Percentiles rank a stretch among this genome's conserved stretches.
Evolutionary conservation across 1,139 yeast species (phyloP).

Genomic region (Saccharomyces hybrid): DNA sequence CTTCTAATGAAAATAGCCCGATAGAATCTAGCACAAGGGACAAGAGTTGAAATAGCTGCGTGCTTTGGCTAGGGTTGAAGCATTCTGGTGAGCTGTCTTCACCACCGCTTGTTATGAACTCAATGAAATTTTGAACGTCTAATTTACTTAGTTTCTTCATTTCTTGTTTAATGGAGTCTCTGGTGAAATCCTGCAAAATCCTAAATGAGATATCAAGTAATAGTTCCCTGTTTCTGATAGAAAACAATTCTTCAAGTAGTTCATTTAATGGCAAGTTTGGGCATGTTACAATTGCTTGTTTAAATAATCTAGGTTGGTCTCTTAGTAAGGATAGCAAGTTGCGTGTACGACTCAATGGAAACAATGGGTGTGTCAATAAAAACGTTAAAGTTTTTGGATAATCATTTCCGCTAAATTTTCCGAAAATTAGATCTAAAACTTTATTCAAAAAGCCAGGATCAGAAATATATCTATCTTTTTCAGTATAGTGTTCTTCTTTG

Average conservation of each 20-base stretch:
- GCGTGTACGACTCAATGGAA: constrained; percentile 52
- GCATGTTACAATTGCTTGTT: constrained; percentile 76
- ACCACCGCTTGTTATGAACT: constrained; percentile 23
- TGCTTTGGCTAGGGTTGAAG: constrained; percentile 13
- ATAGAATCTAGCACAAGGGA: constrained; percentile 30
- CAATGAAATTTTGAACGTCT: constrained; percentile 29
- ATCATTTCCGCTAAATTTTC: constrained; percentile 16
- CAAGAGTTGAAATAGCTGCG: constrained; percentile 28
- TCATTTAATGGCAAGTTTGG: constrained; percentile 60
- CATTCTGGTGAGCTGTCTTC: constrained; percentile 12
- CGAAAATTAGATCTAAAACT: constrained; percentile 41
- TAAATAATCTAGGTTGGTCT: constrained; percentile 52
- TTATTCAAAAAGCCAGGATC: constrained; percentile 50
- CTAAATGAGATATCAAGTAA: constrained; percentile 64
- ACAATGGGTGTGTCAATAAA: constrained; percentile 77
- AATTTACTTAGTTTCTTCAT: constrained; percentile 27
- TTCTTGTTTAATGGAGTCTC: constrained; percentile 26
- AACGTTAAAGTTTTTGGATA: constrained; percentile 63
- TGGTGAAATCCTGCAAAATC: constrained; percentile 48
- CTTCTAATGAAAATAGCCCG: constrained; percentile 30
- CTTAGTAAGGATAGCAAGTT: constrained; percentile 48
- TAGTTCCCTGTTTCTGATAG: constrained; percentile 51
- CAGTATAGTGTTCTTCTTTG: constrained; percentile 46
- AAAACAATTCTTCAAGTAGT: constrained; percentile 49
- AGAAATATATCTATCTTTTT: constrained; percentile 53